Evolutionary conservation across 139 green algal species (phyloP).

Genomic region (Chlamydomonas sp.): DNA sequence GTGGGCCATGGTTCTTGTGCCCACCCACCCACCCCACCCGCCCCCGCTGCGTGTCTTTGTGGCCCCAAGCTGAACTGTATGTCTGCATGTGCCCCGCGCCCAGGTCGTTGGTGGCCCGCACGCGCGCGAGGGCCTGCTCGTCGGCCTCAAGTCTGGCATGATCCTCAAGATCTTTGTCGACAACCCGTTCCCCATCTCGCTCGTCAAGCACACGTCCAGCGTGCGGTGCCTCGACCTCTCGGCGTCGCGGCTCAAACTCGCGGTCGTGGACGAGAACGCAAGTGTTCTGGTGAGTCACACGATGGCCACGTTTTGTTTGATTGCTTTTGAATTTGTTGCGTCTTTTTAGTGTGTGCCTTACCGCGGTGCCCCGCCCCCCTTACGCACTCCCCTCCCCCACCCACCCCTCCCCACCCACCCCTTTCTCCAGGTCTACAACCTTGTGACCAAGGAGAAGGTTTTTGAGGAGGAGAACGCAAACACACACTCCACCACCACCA

Average conservation of each 20-base stretch:
- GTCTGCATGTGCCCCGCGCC: too few relatives aligned
- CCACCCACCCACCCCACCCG: too few relatives aligned
- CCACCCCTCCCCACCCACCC: too few relatives aligned
- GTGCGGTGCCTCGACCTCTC: slow-evolving; percentile 55
- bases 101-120: slow-evolving; percentile 58
- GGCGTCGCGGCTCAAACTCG: slow-evolving; percentile 52
- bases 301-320: too few relatives aligned
- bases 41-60: too few relatives aligned
- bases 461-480: slow-evolving; percentile 63
- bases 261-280: slow-evolving; percentile 66
- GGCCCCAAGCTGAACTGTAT: too few relatives aligned
- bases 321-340: too few relatives aligned
- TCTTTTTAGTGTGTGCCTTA: too few relatives aligned
- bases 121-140: slow-evolving; percentile 60
- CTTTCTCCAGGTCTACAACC: slow-evolving; percentile 69
- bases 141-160: slow-evolving; percentile 62
- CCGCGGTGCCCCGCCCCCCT: too few relatives aligned
- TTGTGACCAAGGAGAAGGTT: slow-evolving; percentile 62
- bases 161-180: slow-evolving; percentile 71
- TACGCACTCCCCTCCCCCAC: too few relatives aligned
- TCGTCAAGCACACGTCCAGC: slow-evolving; percentile 58
- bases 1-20: too few relatives aligned
- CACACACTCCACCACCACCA: too few relatives aligned
- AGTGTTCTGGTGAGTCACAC: slow-evolving; percentile 43
- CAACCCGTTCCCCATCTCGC: slow-evolving; percentile 69